A percentile compares a stretch with the other conserved stretches of the same genome.
Evolutionary conservation across 345 rosid genomes (phyloP).

Genomic region (Theobroma cacao): DNA sequence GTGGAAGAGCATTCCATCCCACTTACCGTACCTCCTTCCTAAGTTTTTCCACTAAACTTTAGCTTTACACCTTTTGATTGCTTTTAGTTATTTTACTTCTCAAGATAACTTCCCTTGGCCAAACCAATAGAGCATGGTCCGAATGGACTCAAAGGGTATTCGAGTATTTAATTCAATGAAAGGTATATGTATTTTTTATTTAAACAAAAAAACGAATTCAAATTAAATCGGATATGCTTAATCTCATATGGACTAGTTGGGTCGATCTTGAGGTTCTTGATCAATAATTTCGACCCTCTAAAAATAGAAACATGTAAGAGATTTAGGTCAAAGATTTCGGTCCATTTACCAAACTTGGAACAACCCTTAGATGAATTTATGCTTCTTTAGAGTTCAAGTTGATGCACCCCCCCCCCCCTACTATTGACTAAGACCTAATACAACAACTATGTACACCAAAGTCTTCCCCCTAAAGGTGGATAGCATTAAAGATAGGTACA

Average conservation of each 20-base stretch:
- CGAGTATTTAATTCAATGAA: too few species aligned
- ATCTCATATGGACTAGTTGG: too few species aligned
- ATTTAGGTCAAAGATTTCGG: not conserved
- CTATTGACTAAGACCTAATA: not conserved
- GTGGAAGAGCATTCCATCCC: not conserved
- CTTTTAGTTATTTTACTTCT: too few species aligned
- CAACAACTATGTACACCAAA: not conserved
- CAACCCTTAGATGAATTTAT: not conserved
- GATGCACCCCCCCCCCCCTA: not conserved
- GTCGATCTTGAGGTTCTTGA: not conserved
- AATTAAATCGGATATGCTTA: too few species aligned
- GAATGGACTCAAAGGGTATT: too few species aligned
- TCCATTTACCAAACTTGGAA: not conserved
- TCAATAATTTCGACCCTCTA: not conserved
- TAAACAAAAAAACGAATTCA: too few species aligned
- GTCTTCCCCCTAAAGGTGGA: not conserved
- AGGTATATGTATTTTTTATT: too few species aligned
- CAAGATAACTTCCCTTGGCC: too few species aligned
- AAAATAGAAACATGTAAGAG: not conserved
- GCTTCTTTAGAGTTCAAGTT: not conserved
- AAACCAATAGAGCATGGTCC: too few species aligned
- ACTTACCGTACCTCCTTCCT: not conserved
- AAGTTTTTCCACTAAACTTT: not conserved
- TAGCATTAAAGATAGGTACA: not conserved
- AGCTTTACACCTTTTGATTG: not conserved